Percentiles rank a stretch among this genome's conserved stretches.
Evolutionary conservation across 2,329 filamentous ascomycete genomes (phyloP).

Genomic region (Elsinoe batatas): DNA sequence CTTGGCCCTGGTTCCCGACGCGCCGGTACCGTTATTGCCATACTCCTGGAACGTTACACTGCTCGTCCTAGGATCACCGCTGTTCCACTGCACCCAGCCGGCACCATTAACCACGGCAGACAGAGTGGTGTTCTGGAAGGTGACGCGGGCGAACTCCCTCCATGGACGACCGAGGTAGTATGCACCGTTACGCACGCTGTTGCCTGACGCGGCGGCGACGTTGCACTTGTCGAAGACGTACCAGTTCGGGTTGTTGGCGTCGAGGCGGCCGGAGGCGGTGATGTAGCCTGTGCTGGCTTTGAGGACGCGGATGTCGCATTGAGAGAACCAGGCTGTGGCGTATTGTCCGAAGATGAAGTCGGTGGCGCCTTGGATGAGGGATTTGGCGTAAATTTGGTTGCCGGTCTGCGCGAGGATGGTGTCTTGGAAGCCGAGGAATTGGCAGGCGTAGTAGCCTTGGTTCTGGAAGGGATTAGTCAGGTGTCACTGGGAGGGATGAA

Average conservation of each 20-base stretch:
- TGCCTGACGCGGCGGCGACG: slow-evolving; percentile 34
- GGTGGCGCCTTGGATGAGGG: slow-evolving; percentile 48
- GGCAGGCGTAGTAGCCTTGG: slow-evolving; percentile 49
- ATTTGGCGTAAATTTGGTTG: slow-evolving; percentile 46
- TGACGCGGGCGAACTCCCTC: slow-evolving; percentile 42
- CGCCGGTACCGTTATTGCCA: slow-evolving; percentile 48
- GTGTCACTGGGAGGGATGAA: background rate
- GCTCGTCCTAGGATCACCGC: slow-evolving; percentile 38
- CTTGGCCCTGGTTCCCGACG: slow-evolving; percentile 43
- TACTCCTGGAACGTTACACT: slow-evolving; percentile 51
- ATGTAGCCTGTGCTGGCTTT: slow-evolving; percentile 35
- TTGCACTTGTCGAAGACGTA: slow-evolving; percentile 48
- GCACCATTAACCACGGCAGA: slow-evolving; percentile 47
- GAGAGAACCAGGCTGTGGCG: slow-evolving; percentile 43
- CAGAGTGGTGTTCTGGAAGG: slow-evolving; percentile 44
- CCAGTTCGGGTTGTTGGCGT: slow-evolving; percentile 34
- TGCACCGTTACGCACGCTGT: slow-evolving; percentile 30
- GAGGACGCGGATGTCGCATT: slow-evolving; percentile 39
- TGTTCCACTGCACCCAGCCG: slow-evolving; percentile 51
- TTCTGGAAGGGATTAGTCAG: slow-evolving; percentile 21
- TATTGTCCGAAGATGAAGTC: slow-evolving; percentile 52
- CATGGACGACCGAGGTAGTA: slow-evolving; percentile 47
- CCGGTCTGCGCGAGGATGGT: slow-evolving; percentile 43
- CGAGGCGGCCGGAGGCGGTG: slow-evolving; percentile 35
- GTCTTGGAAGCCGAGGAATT: slow-evolving; percentile 49